phyloP scores from a whole-genome alignment of 2,329 filamentous ascomycete species.

The Fusarium concolor region DNA sequence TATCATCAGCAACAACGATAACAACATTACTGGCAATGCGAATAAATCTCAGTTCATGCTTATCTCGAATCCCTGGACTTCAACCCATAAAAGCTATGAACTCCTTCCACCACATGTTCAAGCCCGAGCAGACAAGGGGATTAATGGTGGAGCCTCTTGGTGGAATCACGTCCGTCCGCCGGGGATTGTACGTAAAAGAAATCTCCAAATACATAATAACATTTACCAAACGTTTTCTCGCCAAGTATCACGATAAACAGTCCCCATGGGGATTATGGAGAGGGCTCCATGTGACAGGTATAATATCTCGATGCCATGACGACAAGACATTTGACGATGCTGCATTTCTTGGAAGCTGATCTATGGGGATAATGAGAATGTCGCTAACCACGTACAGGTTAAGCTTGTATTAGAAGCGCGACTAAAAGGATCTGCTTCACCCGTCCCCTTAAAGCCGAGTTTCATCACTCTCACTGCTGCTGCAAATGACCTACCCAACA shows the following conservation, averaged over 20 bases:
- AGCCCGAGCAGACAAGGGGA: no score
- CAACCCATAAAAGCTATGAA: slow-evolving; percentile 25
- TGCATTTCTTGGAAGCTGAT: not conserved
- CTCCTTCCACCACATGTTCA: slow-evolving; percentile 16
- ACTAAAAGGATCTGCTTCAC: slow-evolving; percentile 27
- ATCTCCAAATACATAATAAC: slow-evolving; percentile 25
- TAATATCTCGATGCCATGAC: not conserved
- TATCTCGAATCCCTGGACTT: not conserved
- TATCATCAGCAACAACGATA: not conserved
- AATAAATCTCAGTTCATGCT: slow-evolving; percentile 4
- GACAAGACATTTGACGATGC: not conserved
- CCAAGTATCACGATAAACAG: slow-evolving; percentile 13
- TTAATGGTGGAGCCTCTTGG: slow-evolving; percentile 9
- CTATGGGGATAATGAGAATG: not conserved
- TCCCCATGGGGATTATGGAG: slow-evolving; percentile 32
- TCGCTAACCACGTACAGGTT: slow-evolving; percentile 8
- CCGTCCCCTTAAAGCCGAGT: slow-evolving; percentile 14
- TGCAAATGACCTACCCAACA: slow-evolving; percentile 21
- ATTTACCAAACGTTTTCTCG: slow-evolving; percentile 31
- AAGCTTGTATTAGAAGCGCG: slow-evolving; percentile 9
- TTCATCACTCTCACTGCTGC: slow-evolving; percentile 1
- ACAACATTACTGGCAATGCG: not conserved
- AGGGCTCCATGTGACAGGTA: slow-evolving; percentile 12
- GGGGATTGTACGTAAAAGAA: slow-evolving; percentile 33
- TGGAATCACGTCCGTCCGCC: slow-evolving; percentile 18